Percentiles rank a stretch among this genome's conserved stretches.
Conservation (phyloP, 2,329 filamentous ascomycete genomes). For the Colletotrichum sidae region DNA sequence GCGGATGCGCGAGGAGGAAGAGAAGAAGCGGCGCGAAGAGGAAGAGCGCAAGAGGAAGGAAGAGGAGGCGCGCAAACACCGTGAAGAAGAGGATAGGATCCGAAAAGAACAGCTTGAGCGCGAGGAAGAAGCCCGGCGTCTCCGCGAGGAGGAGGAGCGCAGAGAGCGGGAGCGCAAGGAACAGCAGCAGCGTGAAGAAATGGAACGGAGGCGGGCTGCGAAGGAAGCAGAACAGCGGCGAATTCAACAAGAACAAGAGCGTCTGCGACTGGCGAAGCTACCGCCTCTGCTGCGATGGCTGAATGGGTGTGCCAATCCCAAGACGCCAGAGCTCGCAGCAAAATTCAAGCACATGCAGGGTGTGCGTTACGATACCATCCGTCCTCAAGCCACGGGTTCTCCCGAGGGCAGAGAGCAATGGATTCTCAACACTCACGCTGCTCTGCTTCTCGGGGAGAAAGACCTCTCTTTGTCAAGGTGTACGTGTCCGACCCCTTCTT, state of each 20-base stretch:
- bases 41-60: slow-evolving; percentile 51
- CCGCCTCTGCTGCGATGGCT: slow-evolving; percentile 73
- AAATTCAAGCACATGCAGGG: slow-evolving; percentile 69
- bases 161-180: slow-evolving; percentile 62
- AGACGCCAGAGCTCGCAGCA: slow-evolving; percentile 60
- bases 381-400: slow-evolving; percentile 62
- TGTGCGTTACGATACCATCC: slow-evolving; percentile 73
- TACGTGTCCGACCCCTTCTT: slow-evolving; percentile 50
- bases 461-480: slow-evolving; percentile 70
- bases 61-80: slow-evolving; percentile 51
- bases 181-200: slow-evolving; percentile 55
- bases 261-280: slow-evolving; percentile 64
- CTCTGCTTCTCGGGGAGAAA: slow-evolving; percentile 73
- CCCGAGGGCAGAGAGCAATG: slow-evolving; percentile 72
- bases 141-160: slow-evolving; percentile 64
- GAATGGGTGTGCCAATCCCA: slow-evolving; percentile 63
- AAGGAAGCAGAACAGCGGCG: slow-evolving; percentile 64
- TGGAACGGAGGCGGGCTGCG: slow-evolving; percentile 61
- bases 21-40: slow-evolving; percentile 51
- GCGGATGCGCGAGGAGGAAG: slow-evolving; percentile 51
- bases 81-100: slow-evolving; percentile 60
- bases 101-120: slow-evolving; percentile 58
- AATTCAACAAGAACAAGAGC: slow-evolving; percentile 66
- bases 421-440: slow-evolving; percentile 74
- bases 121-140: slow-evolving; percentile 61